Conservation (phyloP, 164 flowering plant genomes). For the Chimonanthus praecox region DNA sequence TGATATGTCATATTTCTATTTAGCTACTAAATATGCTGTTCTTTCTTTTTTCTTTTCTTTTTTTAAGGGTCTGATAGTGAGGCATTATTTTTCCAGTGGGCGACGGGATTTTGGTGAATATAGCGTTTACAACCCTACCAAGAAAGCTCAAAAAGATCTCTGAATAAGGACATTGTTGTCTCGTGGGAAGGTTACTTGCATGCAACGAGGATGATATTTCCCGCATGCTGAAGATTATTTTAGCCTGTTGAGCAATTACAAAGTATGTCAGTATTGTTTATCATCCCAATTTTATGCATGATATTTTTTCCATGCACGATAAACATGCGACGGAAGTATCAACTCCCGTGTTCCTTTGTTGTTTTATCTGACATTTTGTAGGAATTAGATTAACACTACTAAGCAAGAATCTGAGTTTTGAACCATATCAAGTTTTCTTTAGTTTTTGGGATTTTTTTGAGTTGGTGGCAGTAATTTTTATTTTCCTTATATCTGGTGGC, state of each 20-base stretch:
- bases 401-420: not conserved
- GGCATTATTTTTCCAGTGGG: slow-evolving; percentile 67
- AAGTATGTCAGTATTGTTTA: too few relatives aligned
- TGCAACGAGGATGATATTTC: not conserved
- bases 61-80: slow-evolving; percentile 30
- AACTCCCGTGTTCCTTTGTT: too few relatives aligned
- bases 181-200: not conserved
- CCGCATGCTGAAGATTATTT: too few relatives aligned
- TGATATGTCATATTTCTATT: not conserved
- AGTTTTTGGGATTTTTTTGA: too few relatives aligned
- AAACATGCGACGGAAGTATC: too few relatives aligned
- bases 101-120: slow-evolving; percentile 80
- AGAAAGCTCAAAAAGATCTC: slow-evolving; percentile 16
- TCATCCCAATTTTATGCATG: too few relatives aligned
- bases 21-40: not conserved
- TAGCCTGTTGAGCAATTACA: too few relatives aligned
- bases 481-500: too few relatives aligned
- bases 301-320: too few relatives aligned
- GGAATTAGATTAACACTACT: not conserved
- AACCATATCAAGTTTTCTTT: not conserved
- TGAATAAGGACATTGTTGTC: not conserved
- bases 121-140: slow-evolving; percentile 74
- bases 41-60: not conserved
- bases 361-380: too few relatives aligned
- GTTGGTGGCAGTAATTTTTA: too few relatives aligned